Conservation (phyloP, 148 eudicot genomes). For the Spergularia marina region DNA sequence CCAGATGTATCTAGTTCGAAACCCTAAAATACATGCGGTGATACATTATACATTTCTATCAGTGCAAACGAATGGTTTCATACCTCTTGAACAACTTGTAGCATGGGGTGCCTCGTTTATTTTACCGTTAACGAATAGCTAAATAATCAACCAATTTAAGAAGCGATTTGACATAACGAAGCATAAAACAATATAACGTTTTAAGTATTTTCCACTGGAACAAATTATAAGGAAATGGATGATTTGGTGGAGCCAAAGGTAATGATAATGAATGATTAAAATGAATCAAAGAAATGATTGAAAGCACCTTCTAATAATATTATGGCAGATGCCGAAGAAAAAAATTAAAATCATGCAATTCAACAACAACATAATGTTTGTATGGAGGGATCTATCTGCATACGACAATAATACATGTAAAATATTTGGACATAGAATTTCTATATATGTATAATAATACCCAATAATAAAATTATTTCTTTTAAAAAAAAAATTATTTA, state of each 20-base stretch:
- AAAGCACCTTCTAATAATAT: constrained; percentile 21
- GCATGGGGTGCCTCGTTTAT: no score
- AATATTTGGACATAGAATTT: constrained; percentile 8
- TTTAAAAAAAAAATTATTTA: neutral
- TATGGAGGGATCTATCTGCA: constrained; percentile 18
- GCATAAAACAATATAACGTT: no score
- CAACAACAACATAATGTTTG: constrained; percentile 24
- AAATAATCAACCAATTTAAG: no score
- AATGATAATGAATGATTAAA: constrained; percentile 35
- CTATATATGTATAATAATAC: neutral
- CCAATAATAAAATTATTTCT: neutral
- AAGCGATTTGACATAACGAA: no score
- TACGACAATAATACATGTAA: constrained; percentile 16
- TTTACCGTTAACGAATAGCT: no score
- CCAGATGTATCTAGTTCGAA: neutral
- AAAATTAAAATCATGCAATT: constrained; percentile 21
- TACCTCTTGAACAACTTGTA: no score
- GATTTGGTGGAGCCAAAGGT: constrained; percentile 36
- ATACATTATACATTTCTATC: no score
- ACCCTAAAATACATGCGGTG: no score
- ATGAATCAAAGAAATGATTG: constrained; percentile 31
- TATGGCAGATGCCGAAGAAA: constrained; percentile 23
- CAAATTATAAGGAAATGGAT: constrained; percentile 10
- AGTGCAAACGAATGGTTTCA: no score
- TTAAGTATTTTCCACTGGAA: no score